Base-by-base conservation (phyloP, 2,329 filamentous ascomycete species). In the Calonectria honghensis region DNA sequence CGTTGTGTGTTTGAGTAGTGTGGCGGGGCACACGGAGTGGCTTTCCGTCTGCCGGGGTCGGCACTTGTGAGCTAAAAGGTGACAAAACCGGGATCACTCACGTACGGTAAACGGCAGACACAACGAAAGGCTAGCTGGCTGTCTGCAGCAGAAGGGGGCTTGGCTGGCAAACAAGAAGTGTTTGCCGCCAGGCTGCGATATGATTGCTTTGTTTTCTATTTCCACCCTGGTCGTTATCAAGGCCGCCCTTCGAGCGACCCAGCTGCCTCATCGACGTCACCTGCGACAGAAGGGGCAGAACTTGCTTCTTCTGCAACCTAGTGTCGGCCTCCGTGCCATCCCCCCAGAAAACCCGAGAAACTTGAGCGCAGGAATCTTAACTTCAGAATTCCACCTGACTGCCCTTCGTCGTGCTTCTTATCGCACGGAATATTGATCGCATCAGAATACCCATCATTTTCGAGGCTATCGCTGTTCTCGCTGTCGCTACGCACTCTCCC, bases 11-110 rank as follows among this genome's bases (percentile, higher is more conserved):
- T 39, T 45, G 59, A 51, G 75, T 69, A 57, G 74, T 72, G 69
- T 70, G 73, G 79, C 73, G 79, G 78, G 79, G 77, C 77, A 72
- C 72, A 72, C 72, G 70, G 72, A 63, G 72, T 72, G 67, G 75
- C 73, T 72, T 74, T 66, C 73, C 73, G 71, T 69, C 61, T 68
- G 54, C 66, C 73, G 66, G 76, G 76, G 69, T 74, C 66, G 67
- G 68, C 68, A 73, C 65, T 50, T 67, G 68, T 50, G 65, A 66
- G 48, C 32, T 29, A 37, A 39, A 39, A 70, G 68, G 72, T 48
- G 48, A 65, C 61, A 63, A 63, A 32, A 41, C 68, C 45, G 14
- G 64, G 68, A 65, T 75, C 72, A 68, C 54, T 27, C 51, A 29
- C 32, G 27, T 50, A 29, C 32, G 27, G 63, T n/a, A 39, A 35